These are phyloP conservation scores for Agapanthus africanus DNA, from an alignment of 106 monocot species.

Conservation along the genomic window DNA sequence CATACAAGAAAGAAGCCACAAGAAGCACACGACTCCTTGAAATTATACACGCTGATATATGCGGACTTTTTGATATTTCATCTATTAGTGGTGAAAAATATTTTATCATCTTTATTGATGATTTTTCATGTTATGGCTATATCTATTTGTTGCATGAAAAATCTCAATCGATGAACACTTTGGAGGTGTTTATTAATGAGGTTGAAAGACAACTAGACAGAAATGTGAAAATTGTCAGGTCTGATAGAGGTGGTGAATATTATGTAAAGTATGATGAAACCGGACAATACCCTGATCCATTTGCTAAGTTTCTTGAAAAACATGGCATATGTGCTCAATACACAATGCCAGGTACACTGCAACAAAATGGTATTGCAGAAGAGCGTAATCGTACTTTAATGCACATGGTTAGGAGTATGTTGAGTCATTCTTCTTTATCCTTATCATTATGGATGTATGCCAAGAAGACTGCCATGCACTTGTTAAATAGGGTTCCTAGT, in stretches of 20 bases:
- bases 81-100: neutral
- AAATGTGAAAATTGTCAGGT: neutral
- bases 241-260: neutral
- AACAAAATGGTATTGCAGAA: slow-evolving; percentile 2
- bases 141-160: slow-evolving; percentile 14
- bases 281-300: neutral
- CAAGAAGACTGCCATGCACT: neutral
- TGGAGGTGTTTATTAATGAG: slow-evolving; percentile 6
- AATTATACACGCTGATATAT: slow-evolving; percentile 6
- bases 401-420: slow-evolving; percentile 13
- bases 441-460: neutral
- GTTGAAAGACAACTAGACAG: slow-evolving; percentile 6
- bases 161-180: slow-evolving; percentile 1
- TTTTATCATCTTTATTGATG: slow-evolving; percentile 4
- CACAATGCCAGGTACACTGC: neutral
- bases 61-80: slow-evolving; percentile 6
- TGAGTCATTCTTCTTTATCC: neutral
- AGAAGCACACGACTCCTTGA: slow-evolving; percentile 11
- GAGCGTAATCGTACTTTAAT: slow-evolving; percentile 8
- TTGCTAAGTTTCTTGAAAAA: slow-evolving; percentile 3
- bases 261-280: neutral
- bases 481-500: slow-evolving; percentile 6
- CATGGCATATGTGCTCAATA: slow-evolving; percentile 5
- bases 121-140: neutral
- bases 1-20: slow-evolving; percentile 18